Evolutionary conservation across 495 filamentous ascomycete species (phyloP).

Genomic region (Penicillium bovifimosum): DNA sequence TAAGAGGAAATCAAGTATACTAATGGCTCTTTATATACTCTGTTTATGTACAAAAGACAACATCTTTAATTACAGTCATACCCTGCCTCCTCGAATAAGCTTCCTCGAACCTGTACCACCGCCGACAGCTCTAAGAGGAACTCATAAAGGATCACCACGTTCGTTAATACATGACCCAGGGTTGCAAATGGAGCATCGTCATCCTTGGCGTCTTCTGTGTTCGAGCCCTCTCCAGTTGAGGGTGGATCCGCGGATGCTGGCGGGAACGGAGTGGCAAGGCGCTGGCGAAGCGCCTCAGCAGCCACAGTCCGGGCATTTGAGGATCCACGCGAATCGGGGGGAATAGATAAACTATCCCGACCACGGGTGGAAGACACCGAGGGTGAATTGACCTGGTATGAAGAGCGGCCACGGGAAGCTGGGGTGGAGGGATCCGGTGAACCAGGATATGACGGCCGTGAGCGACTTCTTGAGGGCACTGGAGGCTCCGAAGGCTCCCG

Average conservation of each 20-base stretch:
- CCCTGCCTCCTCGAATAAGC: conserved; percentile 79
- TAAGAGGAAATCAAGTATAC: background rate
- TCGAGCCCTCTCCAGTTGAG: conserved; percentile 16
- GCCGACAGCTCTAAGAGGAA: conserved; percentile 88
- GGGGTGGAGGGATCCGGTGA: conserved; percentile 50
- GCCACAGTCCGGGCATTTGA: conserved; percentile 24
- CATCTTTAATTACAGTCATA: conserved; percentile 25
- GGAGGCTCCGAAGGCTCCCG: conserved; percentile 22
- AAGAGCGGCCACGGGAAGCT: conserved; percentile 19
- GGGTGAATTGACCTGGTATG: conserved; percentile 9
- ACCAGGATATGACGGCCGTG: conserved; percentile 52
- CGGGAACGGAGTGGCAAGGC: conserved; percentile 35
- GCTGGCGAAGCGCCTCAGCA: conserved; percentile 34
- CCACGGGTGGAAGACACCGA: conserved; percentile 15
- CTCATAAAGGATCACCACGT: conserved; percentile 55
- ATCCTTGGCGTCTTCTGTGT: conserved; percentile 24
- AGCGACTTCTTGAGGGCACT: conserved; percentile 17
- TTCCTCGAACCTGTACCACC: conserved; percentile 77
- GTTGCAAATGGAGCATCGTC: conserved; percentile 42
- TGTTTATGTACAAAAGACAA: background rate
- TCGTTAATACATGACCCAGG: conserved; percentile 81
- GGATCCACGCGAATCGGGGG: conserved; percentile 27
- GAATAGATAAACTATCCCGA: conserved; percentile 18
- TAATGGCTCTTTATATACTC: background rate
- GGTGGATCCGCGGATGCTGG: conserved; percentile 5